Evolutionary conservation across 2,329 filamentous ascomycete species (phyloP).

Genomic region (Colletotrichum scovillei): DNA sequence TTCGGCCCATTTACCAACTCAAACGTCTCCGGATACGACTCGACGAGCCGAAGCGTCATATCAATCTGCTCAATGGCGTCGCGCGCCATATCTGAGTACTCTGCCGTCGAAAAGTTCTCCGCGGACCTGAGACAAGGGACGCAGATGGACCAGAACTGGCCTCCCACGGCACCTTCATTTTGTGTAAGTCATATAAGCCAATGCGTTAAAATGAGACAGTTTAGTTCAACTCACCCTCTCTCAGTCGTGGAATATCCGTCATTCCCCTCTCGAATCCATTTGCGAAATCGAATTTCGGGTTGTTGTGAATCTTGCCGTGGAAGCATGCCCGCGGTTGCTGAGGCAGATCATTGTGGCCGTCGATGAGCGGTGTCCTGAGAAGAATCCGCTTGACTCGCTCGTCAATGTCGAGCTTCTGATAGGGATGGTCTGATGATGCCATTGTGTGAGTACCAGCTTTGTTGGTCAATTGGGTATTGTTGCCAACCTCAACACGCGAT

Average conservation of each 20-base stretch:
- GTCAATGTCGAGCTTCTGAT: constrained; percentile 37
- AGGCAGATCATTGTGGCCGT: constrained; percentile 49
- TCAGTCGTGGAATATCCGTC: constrained; percentile 43
- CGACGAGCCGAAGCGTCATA: constrained; percentile 39
- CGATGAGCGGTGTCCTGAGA: constrained; percentile 43
- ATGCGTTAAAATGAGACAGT: too few species aligned
- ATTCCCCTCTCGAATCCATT: constrained; percentile 46
- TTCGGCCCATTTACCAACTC: constrained; percentile 40
- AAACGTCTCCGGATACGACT: constrained; percentile 40
- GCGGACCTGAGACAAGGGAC: constrained; percentile 40
- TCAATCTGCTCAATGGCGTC: constrained; percentile 40
- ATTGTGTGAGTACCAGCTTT: not conserved
- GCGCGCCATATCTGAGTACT: constrained; percentile 38
- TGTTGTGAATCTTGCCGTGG: constrained; percentile 45
- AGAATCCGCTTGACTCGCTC: constrained; percentile 44
- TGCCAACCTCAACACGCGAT: not conserved
- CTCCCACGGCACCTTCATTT: constrained; percentile 38
- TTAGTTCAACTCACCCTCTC: too few species aligned
- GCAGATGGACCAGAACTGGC: constrained; percentile 46
- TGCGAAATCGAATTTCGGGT: constrained; percentile 46
- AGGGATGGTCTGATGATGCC: constrained; percentile 14
- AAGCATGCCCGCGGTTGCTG: constrained; percentile 41
- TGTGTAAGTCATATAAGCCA: too few species aligned
- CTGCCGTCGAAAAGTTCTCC: constrained; percentile 40
- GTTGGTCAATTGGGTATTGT: not conserved